A percentile compares a stretch with the other conserved stretches of the same genome.
phyloP scores from a whole-genome alignment of 2,329 filamentous ascomycete genomes.

The Byssochlamys sp. region DNA sequence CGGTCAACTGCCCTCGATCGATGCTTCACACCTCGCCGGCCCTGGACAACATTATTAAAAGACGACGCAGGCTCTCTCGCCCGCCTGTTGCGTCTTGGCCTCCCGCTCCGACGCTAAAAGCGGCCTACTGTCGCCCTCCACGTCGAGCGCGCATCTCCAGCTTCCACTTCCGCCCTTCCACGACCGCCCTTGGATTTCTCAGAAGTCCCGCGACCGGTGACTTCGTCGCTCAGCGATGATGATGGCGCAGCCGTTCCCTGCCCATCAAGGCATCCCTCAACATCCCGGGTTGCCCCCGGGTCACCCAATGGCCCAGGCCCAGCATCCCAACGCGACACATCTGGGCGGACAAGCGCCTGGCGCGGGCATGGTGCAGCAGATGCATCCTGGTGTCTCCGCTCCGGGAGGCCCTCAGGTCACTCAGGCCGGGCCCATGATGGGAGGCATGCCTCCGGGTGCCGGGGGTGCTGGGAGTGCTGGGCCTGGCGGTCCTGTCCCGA shows the following conservation, averaged over 20 bases:
- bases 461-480: slow-evolving; percentile 45
- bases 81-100: slow-evolving; percentile 28
- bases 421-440: slow-evolving; percentile 56
- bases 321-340: slow-evolving; percentile 49
- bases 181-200: slow-evolving; percentile 4
- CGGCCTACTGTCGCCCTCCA: slow-evolving; percentile 13
- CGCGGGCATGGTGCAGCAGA: slow-evolving; percentile 44
- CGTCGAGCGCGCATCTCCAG: slow-evolving; percentile 3
- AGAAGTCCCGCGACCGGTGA: slow-evolving; percentile 24
- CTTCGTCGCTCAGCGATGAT: slow-evolving; percentile 39
- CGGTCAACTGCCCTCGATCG: slow-evolving; percentile 19
- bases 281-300: slow-evolving; percentile 51
- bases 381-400: slow-evolving; percentile 53
- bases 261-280: slow-evolving; percentile 50
- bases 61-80: slow-evolving; percentile 21
- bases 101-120: slow-evolving; percentile 26
- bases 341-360: slow-evolving; percentile 41
- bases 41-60: slow-evolving; percentile 7
- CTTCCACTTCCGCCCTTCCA: slow-evolving; percentile 3
- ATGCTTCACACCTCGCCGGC: slow-evolving; percentile 24
- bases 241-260: slow-evolving; percentile 48
- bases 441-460: slow-evolving; percentile 51
- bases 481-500: slow-evolving; percentile 42
- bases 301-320: slow-evolving; percentile 50
- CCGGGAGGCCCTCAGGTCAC: slow-evolving; percentile 50